Evolutionary conservation across 371 early-diverging fungal species (phyloP).

Genomic region (Sporodiniella umbellata): DNA sequence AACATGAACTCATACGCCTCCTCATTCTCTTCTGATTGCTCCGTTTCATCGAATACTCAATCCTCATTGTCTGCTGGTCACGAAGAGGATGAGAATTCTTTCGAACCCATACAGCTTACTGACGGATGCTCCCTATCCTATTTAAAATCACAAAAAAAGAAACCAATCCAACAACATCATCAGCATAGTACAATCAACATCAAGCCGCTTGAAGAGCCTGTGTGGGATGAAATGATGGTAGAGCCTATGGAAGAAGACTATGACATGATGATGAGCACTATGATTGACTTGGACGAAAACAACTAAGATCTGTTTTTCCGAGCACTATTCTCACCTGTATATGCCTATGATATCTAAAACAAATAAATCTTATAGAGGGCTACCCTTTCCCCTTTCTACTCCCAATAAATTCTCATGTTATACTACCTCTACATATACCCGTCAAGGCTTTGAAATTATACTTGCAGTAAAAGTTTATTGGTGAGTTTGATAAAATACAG

Average conservation of each 20-base stretch:
- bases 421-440: too few species aligned
- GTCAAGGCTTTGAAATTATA: too few species aligned
- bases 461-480: too few species aligned
- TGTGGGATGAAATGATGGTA: not conserved
- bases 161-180: conserved; percentile 15
- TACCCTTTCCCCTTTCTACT: too few species aligned
- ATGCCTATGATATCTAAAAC: not conserved
- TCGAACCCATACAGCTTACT: conserved; percentile 23
- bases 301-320: not conserved
- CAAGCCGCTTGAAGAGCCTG: not conserved
- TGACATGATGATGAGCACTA: not conserved
- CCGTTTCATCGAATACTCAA: conserved; percentile 6
- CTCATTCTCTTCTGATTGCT: conserved; percentile 17
- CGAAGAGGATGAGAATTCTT: conserved; percentile 12
- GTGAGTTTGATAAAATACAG: too few species aligned
- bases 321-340: too few species aligned
- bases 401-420: too few species aligned
- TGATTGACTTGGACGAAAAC: not conserved
- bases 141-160: conserved; percentile 5
- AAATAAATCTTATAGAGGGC: too few species aligned
- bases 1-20: conserved; percentile 13
- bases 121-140: conserved; percentile 16
- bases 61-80: conserved; percentile 1
- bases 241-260: not conserved
- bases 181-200: not conserved